Evolutionary conservation across 2,329 filamentous ascomycete species (phyloP).

Genomic region (Colletotrichum endophyticum): DNA sequence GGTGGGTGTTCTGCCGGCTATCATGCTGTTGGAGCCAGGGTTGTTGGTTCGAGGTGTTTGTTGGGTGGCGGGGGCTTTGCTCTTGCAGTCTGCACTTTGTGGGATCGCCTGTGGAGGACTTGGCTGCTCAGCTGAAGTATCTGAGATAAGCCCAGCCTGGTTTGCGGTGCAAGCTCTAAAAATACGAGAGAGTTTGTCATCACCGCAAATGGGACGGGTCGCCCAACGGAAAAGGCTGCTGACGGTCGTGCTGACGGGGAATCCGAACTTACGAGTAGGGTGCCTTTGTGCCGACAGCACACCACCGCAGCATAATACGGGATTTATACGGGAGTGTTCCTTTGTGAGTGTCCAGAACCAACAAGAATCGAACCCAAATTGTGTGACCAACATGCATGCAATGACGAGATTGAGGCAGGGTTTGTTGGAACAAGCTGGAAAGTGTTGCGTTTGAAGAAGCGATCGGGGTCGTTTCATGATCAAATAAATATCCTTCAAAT

Average conservation of each 20-base stretch:
- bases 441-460: background rate
- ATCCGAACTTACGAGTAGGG: background rate
- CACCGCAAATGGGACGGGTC: background rate
- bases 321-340: background rate
- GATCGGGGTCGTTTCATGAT: background rate
- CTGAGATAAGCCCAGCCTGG: background rate
- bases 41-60: background rate
- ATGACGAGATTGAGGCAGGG: background rate
- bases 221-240: background rate
- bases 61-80: background rate
- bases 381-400: background rate
- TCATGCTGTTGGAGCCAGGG: background rate
- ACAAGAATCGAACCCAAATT: background rate
- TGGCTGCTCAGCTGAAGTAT: slow-evolving; percentile 3
- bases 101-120: slow-evolving; percentile 4
- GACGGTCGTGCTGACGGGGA: background rate
- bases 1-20: background rate
- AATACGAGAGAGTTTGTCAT: slow-evolving; percentile 10
- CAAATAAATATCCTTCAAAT: background rate
- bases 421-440: background rate
- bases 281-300: background rate
- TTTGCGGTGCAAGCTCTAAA: background rate
- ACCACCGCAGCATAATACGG: background rate
- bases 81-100: background rate
- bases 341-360: background rate